Evolutionary conservation across 768 basidiomycete species (phyloP).

Genomic region (Suillus weaverae): DNA sequence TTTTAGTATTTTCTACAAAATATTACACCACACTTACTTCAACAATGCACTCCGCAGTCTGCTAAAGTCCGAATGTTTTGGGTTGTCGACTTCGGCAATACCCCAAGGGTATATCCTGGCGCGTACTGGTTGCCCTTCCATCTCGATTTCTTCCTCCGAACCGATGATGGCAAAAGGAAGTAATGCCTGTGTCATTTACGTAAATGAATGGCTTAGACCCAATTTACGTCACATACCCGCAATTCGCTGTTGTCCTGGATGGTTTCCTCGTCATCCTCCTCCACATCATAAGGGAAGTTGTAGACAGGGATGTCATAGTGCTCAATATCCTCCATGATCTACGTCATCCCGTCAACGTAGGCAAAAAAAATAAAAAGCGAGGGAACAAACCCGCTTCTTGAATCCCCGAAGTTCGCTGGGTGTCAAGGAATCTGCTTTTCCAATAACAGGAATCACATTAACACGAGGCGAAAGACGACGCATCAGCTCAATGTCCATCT

Average conservation of each 20-base stretch:
- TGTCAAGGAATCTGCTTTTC: conserved; percentile 95
- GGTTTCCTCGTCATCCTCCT: conserved; percentile 99
- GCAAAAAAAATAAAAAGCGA: conserved; percentile 1
- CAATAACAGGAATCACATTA: conserved; percentile 97
- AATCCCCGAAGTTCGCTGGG: conserved; percentile 91
- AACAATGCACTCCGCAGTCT: conserved; percentile 88
- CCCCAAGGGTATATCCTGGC: conserved; percentile 99
- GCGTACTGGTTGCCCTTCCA: conserved; percentile 88
- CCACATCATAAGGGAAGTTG: conserved; percentile 99
- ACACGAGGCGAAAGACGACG: conserved; percentile 95
- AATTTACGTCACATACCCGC: conserved; percentile 51
- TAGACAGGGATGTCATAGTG: conserved; percentile 98
- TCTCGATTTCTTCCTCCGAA: conserved; percentile 94
- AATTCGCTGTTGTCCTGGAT: conserved; percentile 97
- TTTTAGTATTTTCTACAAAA: background rate
- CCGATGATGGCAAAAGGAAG: conserved; percentile 98
- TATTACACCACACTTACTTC: conserved; percentile 51
- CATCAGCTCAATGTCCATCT: conserved; percentile 99
- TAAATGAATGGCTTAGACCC: conserved; percentile 8
- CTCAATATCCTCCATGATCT: conserved; percentile 99
- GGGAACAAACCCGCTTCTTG: conserved; percentile 78
- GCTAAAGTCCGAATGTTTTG: conserved; percentile 99
- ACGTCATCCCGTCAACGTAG: conserved; percentile 8
- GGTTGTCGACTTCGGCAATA: conserved; percentile 97
- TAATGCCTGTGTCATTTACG: conserved; percentile 54